Evolutionary conservation across 371 early-diverging fungal species (phyloP).

Genomic region (Syncephalastrum monosporum): DNA sequence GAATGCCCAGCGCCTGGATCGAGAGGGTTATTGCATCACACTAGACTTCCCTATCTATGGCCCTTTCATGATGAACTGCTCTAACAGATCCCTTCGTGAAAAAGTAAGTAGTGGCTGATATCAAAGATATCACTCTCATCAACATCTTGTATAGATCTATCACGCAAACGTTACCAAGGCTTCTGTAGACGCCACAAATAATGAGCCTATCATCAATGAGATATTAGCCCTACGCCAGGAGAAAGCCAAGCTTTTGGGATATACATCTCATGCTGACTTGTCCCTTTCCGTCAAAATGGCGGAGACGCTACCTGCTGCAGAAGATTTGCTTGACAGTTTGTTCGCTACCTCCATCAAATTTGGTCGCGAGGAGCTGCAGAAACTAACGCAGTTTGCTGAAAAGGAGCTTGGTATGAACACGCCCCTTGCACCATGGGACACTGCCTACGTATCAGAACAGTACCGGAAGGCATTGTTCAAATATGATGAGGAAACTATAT

Average conservation of each 20-base stretch:
- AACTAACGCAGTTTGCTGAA: constrained; percentile 51
- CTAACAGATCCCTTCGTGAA: constrained; percentile 58
- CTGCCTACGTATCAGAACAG: constrained; percentile 55
- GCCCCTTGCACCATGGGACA: constrained; percentile 63
- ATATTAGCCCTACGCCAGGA: constrained; percentile 52
- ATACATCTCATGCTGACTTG: constrained; percentile 54
- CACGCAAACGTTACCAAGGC: constrained; percentile 59
- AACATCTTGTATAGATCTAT: constrained; percentile 37
- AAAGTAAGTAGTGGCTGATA: constrained; percentile 23
- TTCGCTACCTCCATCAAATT: constrained; percentile 48
- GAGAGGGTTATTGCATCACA: constrained; percentile 61
- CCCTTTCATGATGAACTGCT: constrained; percentile 68
- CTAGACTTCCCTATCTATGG: constrained; percentile 60
- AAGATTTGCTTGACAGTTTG: constrained; percentile 45
- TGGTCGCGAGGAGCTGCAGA: constrained; percentile 48
- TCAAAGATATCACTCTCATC: not conserved
- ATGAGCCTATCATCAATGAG: constrained; percentile 63
- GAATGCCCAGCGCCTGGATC: constrained; percentile 46
- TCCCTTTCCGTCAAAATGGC: constrained; percentile 70
- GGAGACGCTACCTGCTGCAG: constrained; percentile 44
- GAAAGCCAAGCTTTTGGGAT: constrained; percentile 56
- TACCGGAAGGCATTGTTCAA: constrained; percentile 58
- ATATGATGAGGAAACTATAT: constrained; percentile 65
- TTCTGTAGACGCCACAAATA: constrained; percentile 51
- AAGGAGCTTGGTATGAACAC: constrained; percentile 31